Base-by-base conservation (phyloP, 1,139 yeast species). In the Suhomyces ambrosiae region DNA sequence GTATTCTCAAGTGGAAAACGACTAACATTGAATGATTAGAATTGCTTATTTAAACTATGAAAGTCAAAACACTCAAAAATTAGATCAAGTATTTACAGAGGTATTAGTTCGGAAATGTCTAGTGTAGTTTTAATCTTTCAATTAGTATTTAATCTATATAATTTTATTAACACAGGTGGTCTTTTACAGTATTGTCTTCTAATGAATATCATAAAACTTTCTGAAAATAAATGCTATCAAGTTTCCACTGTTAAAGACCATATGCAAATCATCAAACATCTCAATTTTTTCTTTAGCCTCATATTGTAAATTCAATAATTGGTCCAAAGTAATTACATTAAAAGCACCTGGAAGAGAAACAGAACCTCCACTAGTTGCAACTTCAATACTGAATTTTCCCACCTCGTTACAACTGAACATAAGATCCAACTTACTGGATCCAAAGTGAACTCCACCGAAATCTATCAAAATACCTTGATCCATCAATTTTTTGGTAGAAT, bases 321-420 rank as follows among this genome's bases (percentile, higher is more conserved):
- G 81, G 52, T 88, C 96, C 41, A 86, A 63, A 0, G 86, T 71
- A 14, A 85, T 53, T 10, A 70, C 66, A 15, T 68, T 66, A 12
- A 66, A 61, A 0, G 85, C 86, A 4, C 84, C 86, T 3, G 74
- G 71, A 26, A 71, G 56, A 33, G 56, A 65, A 4, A 70, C 71
- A 1, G 71, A 55, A 2, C 75, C 74, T 9, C 38, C 38, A 21
- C 29, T 25, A 42, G 53, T 58, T 1, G 76, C 77, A 40, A 59
- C 86, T 37, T 90, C 94, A 27, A 92, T 70, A 7, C 78, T 76
- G 53, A 88, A 87, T 16, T 74, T 74, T 1, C 92, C 94, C 7
- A 80, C 82, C 46, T 77, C 72, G 53, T 86, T 87, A 52, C 92
- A 83, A 44, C 86, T 80, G 54, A 87, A 82, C 64, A 86, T 80